A percentile compares a stretch with the other conserved stretches of the same genome.
Evolutionary conservation across 2,329 filamentous ascomycete species (phyloP).

Genomic region (Xylaria sp.): DNA sequence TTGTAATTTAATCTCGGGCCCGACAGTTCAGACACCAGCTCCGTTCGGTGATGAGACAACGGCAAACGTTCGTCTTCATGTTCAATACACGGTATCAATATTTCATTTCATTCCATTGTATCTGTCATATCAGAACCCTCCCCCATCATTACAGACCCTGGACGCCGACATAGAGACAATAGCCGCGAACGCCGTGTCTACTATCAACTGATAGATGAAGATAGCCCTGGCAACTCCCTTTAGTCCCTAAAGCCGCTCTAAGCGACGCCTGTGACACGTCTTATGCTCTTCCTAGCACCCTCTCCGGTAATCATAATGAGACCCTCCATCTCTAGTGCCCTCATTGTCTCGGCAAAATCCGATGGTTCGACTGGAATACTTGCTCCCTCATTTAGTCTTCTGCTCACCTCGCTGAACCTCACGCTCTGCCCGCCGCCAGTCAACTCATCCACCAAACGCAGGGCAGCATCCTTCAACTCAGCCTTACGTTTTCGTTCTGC

Average conservation of each 20-base stretch:
- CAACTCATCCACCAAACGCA: constrained; percentile 81
- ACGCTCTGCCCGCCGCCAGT: constrained; percentile 70
- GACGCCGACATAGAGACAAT: not conserved
- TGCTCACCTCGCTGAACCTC: constrained; percentile 78
- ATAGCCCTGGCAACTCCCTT: not conserved
- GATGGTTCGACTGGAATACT: constrained; percentile 73
- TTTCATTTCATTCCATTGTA: constrained; percentile 18
- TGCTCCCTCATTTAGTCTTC: constrained; percentile 72
- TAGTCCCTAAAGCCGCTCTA: constrained; percentile 29
- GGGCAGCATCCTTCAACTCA: constrained; percentile 81
- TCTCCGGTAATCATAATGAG: constrained; percentile 81
- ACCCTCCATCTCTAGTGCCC: constrained; percentile 83
- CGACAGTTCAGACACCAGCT: no score
- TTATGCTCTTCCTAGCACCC: constrained; percentile 79
- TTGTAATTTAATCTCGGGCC: not conserved
- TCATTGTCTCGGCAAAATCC: constrained; percentile 84
- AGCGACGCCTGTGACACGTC: constrained; percentile 68
- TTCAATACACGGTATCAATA: constrained; percentile 11
- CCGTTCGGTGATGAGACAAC: not conserved
- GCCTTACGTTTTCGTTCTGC: constrained; percentile 82
- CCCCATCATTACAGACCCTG: not conserved
- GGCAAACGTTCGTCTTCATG: not conserved
- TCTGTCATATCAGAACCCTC: not conserved
- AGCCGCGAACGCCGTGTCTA: not conserved
- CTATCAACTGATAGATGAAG: not conserved